Percentiles rank a stretch among this genome's conserved stretches.
phyloP scores from a whole-genome alignment of 805 yeast species.

The Hanseniaspora lindneri region DNA sequence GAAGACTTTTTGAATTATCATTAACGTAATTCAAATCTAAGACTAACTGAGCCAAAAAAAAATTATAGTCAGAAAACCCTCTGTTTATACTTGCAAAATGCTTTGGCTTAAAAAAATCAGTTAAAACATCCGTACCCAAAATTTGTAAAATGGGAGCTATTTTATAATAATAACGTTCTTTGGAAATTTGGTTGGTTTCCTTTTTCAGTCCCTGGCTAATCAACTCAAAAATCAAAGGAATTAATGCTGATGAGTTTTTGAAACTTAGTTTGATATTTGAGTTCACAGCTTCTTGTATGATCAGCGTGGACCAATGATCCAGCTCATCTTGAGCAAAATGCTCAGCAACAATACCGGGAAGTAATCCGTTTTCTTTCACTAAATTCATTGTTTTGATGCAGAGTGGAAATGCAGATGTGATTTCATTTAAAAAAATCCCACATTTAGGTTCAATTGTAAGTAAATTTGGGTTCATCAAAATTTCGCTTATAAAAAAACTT shows the following conservation, averaged over 20 bases:
- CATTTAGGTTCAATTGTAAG: not conserved
- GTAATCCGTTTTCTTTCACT: not conserved
- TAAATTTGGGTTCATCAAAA: conserved; percentile 9
- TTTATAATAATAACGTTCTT: conserved; percentile 23
- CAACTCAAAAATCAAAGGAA: not conserved
- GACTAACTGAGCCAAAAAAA: conserved; percentile 6
- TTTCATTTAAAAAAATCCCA: not conserved
- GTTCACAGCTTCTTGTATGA: not conserved
- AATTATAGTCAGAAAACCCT: conserved; percentile 17
- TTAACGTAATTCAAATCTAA: conserved; percentile 17
- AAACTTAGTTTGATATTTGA: not conserved
- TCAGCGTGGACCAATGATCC: not conserved
- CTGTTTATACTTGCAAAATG: conserved; percentile 26
- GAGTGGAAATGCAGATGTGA: not conserved
- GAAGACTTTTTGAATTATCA: conserved; percentile 30
- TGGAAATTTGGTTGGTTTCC: not conserved
- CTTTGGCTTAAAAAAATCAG: conserved; percentile 25
- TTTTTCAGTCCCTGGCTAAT: conserved; percentile 1
- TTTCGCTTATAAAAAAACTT: not conserved
- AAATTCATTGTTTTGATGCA: not conserved
- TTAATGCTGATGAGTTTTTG: not conserved
- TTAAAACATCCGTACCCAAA: conserved; percentile 23
- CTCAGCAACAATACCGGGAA: conserved; percentile 2
- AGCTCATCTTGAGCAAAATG: not conserved
- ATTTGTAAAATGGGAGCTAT: conserved; percentile 25